phyloP scores from a whole-genome alignment of 208 protist genomes.

The Leishmania amazonensis region DNA sequence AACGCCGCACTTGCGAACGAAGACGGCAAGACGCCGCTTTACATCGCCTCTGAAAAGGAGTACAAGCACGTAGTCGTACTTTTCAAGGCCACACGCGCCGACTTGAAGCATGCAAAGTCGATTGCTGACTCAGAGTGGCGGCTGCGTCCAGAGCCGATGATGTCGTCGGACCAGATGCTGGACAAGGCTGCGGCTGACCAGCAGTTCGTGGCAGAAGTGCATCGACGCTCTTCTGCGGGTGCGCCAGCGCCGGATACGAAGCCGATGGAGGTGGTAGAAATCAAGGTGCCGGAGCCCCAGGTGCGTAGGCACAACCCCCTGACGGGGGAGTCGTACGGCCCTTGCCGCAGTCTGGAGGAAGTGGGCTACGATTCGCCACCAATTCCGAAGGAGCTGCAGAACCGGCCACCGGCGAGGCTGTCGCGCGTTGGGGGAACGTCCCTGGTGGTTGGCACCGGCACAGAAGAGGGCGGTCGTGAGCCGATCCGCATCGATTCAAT shows the following conservation, averaged over 20 bases:
- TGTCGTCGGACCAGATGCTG: constrained; percentile 70
- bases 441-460: constrained; percentile 80
- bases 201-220: constrained; percentile 38
- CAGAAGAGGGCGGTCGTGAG: constrained; percentile 57
- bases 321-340: constrained; percentile 58
- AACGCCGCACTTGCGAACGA: constrained; percentile 63
- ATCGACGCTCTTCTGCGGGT: constrained; percentile 30
- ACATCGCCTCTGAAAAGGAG: constrained; percentile 85
- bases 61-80: constrained; percentile 84
- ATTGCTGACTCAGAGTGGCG: constrained; percentile 66
- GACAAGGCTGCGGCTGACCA: constrained; percentile 54
- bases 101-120: constrained; percentile 69
- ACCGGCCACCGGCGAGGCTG: constrained; percentile 52
- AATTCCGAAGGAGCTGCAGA: constrained; percentile 73
- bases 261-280: constrained; percentile 75
- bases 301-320: constrained; percentile 59
- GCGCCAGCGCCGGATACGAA: constrained; percentile 29
- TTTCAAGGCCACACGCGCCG: constrained; percentile 57
- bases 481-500: constrained; percentile 63
- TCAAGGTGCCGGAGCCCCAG: constrained; percentile 72
- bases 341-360: constrained; percentile 83
- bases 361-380: constrained; percentile 75
- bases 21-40: constrained; percentile 85
- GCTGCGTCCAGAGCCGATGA: constrained; percentile 48
- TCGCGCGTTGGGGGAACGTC: constrained; percentile 77